Base-by-base conservation (phyloP, 73 alveolate genomes). In the Paramecium bursaria region DNA sequence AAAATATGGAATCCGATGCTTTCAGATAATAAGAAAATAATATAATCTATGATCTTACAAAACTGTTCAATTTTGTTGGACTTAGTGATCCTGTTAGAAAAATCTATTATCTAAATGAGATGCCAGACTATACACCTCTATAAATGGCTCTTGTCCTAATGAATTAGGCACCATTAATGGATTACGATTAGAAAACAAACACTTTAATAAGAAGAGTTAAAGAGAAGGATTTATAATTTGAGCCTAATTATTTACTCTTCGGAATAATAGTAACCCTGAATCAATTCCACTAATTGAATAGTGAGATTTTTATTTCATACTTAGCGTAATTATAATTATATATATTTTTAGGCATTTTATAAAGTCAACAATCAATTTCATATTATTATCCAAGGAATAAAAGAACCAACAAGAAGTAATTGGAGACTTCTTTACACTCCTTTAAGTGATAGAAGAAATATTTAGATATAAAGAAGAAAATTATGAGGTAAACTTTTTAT, bases 31-130 rank as follows among this genome's bases (percentile, higher is more conserved):
- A 49, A 82, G 73, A 79, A 79, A 79, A 79, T 23, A 73, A 79
- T 42, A 3, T 79, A 14, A 11, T 79, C 14, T 79, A 53, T 79
- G 82, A 50, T 11, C 42, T 73, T 2, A 79, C 80, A 9, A 79
- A 79, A 23, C 31, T 79, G 1, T 52, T 79, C 35, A 79, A 73
- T 23, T 79, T 33, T 54, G 89, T 54, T 39, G 89, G 89, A 39
- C 48, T 79, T 5, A 48, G 61, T 21, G 89, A 79, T 47, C 85
- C 89, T 11, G 42, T 53, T 22, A 79, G 76, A 25, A 79, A 79
- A 23, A 55, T 79, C 10, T 79, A 79, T 25, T 48, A 47, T 2
- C 46, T 73, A 39, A 31, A 53, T 0, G 89, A 79, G 46, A 48
- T 48, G 48, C 75, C 76, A 21, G 89, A 79, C 60, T 61, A 73